Percentiles rank a stretch among this genome's conserved stretches.
Conservation (phyloP, 306 rosid genomes). For the Cucumis hystrix region DNA sequence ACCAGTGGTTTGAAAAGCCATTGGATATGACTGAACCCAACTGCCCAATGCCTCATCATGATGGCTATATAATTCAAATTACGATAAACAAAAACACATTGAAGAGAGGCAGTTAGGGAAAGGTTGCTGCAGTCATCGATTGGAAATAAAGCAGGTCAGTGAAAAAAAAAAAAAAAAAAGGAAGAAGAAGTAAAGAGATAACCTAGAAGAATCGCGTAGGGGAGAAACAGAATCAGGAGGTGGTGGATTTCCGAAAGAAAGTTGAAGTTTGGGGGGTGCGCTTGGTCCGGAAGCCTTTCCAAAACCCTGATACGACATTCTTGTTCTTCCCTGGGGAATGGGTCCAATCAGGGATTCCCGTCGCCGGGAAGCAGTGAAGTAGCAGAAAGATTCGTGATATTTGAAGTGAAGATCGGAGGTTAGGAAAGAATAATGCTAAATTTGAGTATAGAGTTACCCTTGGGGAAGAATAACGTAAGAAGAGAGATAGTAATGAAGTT, state of each 20-base stretch:
- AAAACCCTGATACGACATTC: conserved; percentile 35
- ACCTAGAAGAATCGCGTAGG: conserved; percentile 21
- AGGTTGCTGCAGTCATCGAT: background rate
- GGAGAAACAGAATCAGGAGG: conserved; percentile 20
- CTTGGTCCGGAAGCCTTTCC: conserved; percentile 51
- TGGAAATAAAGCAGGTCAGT: background rate
- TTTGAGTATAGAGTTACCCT: no score
- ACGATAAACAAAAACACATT: background rate
- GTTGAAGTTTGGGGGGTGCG: conserved; percentile 19
- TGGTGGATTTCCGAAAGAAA: conserved; percentile 23
- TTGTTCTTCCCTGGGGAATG: background rate
- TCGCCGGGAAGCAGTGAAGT: background rate
- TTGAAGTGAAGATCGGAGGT: background rate
- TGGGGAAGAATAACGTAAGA: no score
- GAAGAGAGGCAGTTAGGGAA: background rate
- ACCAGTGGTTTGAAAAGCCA: conserved; percentile 1
- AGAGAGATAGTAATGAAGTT: no score
- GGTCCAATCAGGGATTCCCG: background rate
- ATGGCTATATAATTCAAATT: conserved; percentile 10
- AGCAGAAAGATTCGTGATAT: background rate
- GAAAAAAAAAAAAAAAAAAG: no score
- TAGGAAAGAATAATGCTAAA: background rate
- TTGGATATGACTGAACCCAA: background rate
- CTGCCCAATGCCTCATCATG: conserved; percentile 4
- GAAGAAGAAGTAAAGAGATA: background rate